Evolutionary conservation across 129 eudicot species (phyloP).

Genomic region (Cynara cardunculus): DNA sequence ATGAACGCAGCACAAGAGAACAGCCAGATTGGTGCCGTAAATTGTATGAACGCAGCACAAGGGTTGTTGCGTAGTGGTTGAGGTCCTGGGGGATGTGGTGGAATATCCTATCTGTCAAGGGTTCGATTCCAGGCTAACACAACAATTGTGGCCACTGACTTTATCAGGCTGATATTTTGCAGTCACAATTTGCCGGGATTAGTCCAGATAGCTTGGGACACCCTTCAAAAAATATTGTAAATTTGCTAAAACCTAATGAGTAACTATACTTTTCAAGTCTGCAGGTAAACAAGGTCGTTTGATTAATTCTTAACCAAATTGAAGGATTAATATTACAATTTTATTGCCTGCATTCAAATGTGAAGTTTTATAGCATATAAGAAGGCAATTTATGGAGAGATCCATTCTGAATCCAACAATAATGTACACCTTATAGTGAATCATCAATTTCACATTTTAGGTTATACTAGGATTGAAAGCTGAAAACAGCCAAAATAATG

Average conservation of each 20-base stretch:
- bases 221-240: no score
- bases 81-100: no score
- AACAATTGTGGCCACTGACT: no score
- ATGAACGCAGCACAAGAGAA: background rate
- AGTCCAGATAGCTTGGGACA: no score
- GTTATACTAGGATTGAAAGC: background rate
- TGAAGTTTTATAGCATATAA: background rate
- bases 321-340: background rate
- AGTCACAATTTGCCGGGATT: no score
- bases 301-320: background rate
- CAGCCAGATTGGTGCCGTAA: background rate
- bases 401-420: background rate
- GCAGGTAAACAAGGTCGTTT: background rate
- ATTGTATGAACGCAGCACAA: no score
- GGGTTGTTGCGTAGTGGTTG: no score
- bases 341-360: background rate
- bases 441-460: background rate
- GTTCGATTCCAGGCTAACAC: no score
- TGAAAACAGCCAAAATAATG: slow-evolving; percentile 4
- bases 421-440: background rate
- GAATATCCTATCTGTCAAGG: no score
- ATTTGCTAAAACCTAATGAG: background rate
- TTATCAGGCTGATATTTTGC: no score
- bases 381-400: background rate
- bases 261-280: background rate